These are phyloP conservation scores for Phytophthora aleatoria DNA, from an alignment of 352 stramenopile genomes.

Conservation along the genomic window DNA sequence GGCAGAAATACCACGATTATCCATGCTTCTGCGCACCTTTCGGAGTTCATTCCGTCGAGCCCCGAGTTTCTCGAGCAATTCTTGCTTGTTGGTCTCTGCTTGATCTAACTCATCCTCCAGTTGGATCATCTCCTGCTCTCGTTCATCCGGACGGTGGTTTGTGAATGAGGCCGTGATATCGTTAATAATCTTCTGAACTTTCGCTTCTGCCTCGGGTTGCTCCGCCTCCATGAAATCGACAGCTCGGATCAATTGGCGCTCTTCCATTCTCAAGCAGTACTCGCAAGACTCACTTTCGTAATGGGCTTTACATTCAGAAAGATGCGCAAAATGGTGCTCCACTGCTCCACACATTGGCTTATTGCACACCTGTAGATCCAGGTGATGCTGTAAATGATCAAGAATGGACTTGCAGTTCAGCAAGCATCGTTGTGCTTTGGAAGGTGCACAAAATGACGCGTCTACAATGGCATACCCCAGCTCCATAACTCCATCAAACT, in stretches of 20 bases:
- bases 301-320: conserved; percentile 51
- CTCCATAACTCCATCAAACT: conserved; percentile 49
- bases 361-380: conserved; percentile 58
- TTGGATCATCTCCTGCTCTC: conserved; percentile 48
- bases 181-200: conserved; percentile 55
- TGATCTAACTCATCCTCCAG: conserved; percentile 69
- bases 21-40: conserved; percentile 46
- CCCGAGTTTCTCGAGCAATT: conserved; percentile 47
- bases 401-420: conserved; percentile 63
- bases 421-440: conserved; percentile 55
- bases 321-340: conserved; percentile 64
- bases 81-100: conserved; percentile 54
- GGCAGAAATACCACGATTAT: conserved; percentile 28
- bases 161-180: conserved; percentile 53
- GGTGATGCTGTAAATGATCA: conserved; percentile 61
- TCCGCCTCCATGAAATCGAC: conserved; percentile 60
- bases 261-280: conserved; percentile 62
- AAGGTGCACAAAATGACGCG: conserved; percentile 56
- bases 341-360: conserved; percentile 59
- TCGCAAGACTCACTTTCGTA: conserved; percentile 44
- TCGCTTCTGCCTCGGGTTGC: conserved; percentile 52
- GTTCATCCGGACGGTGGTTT: conserved; percentile 42
- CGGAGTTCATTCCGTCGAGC: conserved; percentile 33
- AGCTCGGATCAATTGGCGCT: conserved; percentile 49
- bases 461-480: conserved; percentile 65